Conservation (phyloP, 2,329 filamentous ascomycete genomes). For the Fusarium longipes region DNA sequence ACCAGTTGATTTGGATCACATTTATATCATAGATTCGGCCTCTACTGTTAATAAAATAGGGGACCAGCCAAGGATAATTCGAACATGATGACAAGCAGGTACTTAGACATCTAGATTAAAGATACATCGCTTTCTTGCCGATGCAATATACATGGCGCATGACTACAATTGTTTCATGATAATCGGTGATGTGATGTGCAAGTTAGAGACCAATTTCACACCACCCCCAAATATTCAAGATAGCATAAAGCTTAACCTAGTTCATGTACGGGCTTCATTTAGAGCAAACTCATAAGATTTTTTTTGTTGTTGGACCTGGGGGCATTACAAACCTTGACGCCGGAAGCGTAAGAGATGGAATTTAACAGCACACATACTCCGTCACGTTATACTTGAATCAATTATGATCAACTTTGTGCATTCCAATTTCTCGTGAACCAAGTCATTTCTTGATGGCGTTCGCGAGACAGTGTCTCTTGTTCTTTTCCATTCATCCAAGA, state of each 20-base stretch:
- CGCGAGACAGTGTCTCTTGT: conserved; percentile 17
- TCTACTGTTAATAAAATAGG: not conserved
- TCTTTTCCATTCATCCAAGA: conserved; percentile 35
- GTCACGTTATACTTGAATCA: not conserved
- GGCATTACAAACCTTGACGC: too few relatives aligned
- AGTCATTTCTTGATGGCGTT: not conserved
- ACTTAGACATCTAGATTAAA: conserved; percentile 26
- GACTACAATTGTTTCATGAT: not conserved
- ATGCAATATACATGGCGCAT: conserved; percentile 12
- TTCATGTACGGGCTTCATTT: too few relatives aligned
- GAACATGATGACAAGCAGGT: not conserved
- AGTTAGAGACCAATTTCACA: not conserved
- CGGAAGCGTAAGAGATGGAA: too few relatives aligned
- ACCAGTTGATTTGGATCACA: conserved; percentile 5
- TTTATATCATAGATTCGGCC: conserved; percentile 5
- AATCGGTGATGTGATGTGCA: not conserved
- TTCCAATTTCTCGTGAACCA: not conserved
- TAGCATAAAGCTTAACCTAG: too few relatives aligned
- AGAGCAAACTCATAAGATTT: too few relatives aligned
- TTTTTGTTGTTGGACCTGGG: too few relatives aligned
- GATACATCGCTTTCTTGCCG: not conserved
- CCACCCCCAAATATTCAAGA: too few relatives aligned
- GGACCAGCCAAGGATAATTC: not conserved
- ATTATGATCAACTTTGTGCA: not conserved
- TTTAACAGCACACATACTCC: not conserved